Conservation (phyloP, 2,329 filamentous ascomycete species). For the Neofusicoccum umdonicola region DNA sequence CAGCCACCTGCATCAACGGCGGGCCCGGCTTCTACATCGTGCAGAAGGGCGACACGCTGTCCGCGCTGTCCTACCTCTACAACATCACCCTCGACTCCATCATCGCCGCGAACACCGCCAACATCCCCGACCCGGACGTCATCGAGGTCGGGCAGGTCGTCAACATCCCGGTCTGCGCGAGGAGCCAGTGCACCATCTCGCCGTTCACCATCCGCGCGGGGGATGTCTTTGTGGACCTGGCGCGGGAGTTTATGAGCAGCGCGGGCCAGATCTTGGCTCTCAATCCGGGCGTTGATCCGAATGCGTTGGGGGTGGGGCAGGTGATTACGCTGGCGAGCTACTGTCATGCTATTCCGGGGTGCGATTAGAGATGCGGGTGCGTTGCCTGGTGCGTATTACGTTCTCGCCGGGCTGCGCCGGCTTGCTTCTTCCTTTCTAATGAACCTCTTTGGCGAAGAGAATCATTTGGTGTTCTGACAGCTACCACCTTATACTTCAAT, state of each 20-base stretch:
- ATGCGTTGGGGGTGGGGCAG: slow-evolving; percentile 19
- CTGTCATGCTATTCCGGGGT: neutral
- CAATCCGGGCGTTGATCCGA: slow-evolving; percentile 23
- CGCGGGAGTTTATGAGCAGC: slow-evolving; percentile 20
- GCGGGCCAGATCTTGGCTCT: slow-evolving; percentile 26
- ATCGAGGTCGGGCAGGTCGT: slow-evolving; percentile 24
- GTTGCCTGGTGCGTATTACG: too few relatives aligned
- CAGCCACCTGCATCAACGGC: slow-evolving; percentile 25
- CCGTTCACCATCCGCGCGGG: slow-evolving; percentile 24
- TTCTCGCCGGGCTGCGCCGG: too few relatives aligned
- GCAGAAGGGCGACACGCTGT: slow-evolving; percentile 23
- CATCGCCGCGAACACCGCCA: slow-evolving; percentile 22
- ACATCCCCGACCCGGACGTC: slow-evolving; percentile 23
- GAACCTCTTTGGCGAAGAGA: too few relatives aligned
- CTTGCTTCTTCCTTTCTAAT: too few relatives aligned
- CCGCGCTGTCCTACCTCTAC: slow-evolving; percentile 23
- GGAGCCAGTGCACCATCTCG: slow-evolving; percentile 22
- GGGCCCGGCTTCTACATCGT: slow-evolving; percentile 24
- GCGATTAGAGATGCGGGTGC: too few relatives aligned
- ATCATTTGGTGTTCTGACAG: too few relatives aligned
- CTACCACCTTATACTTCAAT: too few relatives aligned
- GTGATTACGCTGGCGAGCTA: slow-evolving; percentile 3
- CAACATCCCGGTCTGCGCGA: slow-evolving; percentile 26
- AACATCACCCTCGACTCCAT: slow-evolving; percentile 26
- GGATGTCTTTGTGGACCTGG: slow-evolving; percentile 26